Percentiles rank a stretch among this genome's conserved stretches.
Conservation (phyloP, 2,329 filamentous ascomycete species). For the Colletotrichum chrysophilum region DNA sequence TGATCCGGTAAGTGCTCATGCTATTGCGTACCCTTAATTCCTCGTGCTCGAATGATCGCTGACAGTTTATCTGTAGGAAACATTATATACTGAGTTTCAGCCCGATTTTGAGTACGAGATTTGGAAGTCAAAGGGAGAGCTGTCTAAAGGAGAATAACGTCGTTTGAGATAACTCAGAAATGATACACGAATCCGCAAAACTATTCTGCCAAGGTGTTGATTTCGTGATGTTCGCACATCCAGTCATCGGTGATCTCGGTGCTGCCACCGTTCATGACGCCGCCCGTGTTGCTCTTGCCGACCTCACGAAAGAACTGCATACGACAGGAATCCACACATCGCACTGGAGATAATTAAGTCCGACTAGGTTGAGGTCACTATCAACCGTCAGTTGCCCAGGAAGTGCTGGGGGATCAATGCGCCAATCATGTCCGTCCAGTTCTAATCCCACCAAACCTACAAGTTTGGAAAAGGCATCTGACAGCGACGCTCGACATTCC, state of each 20-base stretch:
- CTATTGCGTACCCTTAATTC: neutral
- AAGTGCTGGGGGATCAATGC: neutral
- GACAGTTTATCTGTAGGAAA: neutral
- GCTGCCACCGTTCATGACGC: neutral
- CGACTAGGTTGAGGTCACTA: neutral
- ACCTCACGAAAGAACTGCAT: too few species aligned
- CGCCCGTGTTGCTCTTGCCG: neutral
- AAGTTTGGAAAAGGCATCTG: neutral
- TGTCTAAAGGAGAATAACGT: neutral
- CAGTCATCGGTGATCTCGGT: neutral
- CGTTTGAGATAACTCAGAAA: neutral
- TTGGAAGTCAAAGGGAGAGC: neutral
- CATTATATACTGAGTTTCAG: neutral
- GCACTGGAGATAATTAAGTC: neutral
- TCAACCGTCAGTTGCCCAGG: accelerated
- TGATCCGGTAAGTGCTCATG: neutral
- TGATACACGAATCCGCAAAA: neutral
- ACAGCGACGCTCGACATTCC: neutral
- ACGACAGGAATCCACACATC: neutral
- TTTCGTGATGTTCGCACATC: neutral
- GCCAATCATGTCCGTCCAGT: neutral
- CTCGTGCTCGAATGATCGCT: neutral
- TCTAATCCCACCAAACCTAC: neutral
- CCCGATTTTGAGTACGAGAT: neutral
- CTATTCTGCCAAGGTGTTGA: neutral